Evolutionary conservation across 2,329 filamentous ascomycete genomes (phyloP).

Genomic region (Pezicula radicicola): DNA sequence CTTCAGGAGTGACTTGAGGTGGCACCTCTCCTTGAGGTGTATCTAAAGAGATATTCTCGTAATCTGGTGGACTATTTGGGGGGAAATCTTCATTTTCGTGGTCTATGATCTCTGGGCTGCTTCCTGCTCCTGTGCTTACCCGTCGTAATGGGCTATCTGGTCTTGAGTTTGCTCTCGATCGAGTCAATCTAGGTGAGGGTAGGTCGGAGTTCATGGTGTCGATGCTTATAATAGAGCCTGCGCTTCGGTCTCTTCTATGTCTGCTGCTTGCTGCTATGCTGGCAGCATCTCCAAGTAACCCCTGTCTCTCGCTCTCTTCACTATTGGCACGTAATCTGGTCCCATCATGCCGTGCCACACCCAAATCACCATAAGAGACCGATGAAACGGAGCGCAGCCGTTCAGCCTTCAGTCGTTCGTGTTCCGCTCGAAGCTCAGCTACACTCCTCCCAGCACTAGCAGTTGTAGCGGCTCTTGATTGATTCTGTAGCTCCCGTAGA

Average conservation of each 20-base stretch:
- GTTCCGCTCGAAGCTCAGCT: conserved; percentile 54
- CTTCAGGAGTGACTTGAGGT: conserved; percentile 3
- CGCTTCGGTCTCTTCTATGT: conserved; percentile 45
- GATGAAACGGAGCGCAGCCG: conserved; percentile 68
- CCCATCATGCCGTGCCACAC: conserved; percentile 74
- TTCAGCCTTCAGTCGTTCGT: conserved; percentile 53
- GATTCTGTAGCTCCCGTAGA: conserved; percentile 58
- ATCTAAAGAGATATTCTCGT: conserved; percentile 27
- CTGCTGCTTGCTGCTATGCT: conserved; percentile 32
- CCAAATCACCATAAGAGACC: conserved; percentile 74
- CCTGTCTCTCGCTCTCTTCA: conserved; percentile 67
- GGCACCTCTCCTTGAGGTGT: conserved; percentile 12
- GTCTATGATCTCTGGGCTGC: conserved; percentile 26
- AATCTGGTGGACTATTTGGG: conserved; percentile 25
- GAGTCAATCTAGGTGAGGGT: conserved; percentile 35
- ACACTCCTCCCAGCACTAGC: conserved; percentile 42
- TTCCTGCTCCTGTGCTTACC: conserved; percentile 20
- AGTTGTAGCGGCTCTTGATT: conserved; percentile 43
- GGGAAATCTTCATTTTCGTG: conserved; percentile 26
- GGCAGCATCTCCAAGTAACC: conserved; percentile 69
- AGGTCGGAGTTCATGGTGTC: conserved; percentile 40
- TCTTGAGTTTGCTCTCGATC: conserved; percentile 41
- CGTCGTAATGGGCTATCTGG: conserved; percentile 34
- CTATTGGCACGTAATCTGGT: conserved; percentile 72
- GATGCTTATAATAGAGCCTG: conserved; percentile 55